These are phyloP conservation scores for Triglochin maritima DNA, from an alignment of 106 monocot species.

Conservation along the genomic window DNA sequence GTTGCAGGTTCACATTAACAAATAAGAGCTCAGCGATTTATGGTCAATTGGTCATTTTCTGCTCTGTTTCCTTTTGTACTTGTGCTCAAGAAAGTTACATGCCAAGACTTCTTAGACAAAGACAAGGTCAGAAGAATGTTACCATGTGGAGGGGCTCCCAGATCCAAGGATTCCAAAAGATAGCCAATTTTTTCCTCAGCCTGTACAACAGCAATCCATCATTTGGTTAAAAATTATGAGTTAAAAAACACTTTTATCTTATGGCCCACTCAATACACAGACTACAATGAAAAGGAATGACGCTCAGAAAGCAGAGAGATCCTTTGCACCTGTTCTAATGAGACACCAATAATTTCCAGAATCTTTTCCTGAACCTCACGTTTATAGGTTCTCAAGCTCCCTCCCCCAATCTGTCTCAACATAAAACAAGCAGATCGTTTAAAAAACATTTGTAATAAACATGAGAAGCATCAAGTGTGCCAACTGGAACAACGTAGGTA, in stretches of 20 bases:
- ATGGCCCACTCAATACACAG: too few relatives aligned
- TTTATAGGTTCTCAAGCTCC: conserved; percentile 95
- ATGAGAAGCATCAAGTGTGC: too few relatives aligned
- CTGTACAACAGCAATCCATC: conserved; percentile 22
- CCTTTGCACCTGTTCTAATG: conserved; percentile 43
- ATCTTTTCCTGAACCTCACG: conserved; percentile 94
- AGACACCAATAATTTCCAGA: conserved; percentile 72
- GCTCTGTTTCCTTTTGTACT: too few relatives aligned
- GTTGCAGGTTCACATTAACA: too few relatives aligned
- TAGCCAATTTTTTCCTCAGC: conserved; percentile 98
- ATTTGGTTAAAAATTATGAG: background rate
- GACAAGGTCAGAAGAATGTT: background rate
- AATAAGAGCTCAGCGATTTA: too few relatives aligned
- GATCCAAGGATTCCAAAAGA: conserved; percentile 83
- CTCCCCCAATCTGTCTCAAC: conserved; percentile 73
- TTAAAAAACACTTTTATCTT: too few relatives aligned
- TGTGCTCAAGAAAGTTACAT: too few relatives aligned
- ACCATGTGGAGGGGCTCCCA: conserved; percentile 99
- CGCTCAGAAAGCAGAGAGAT: background rate
- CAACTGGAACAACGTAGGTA: too few relatives aligned
- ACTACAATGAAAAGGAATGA: background rate
- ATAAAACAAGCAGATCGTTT: background rate
- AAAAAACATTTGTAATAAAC: background rate
- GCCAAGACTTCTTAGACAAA: too few relatives aligned
- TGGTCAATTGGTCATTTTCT: too few relatives aligned